Evolutionary conservation across 1,284 basidiomycete species (phyloP).

Genomic region (Ganoderma sinense): DNA sequence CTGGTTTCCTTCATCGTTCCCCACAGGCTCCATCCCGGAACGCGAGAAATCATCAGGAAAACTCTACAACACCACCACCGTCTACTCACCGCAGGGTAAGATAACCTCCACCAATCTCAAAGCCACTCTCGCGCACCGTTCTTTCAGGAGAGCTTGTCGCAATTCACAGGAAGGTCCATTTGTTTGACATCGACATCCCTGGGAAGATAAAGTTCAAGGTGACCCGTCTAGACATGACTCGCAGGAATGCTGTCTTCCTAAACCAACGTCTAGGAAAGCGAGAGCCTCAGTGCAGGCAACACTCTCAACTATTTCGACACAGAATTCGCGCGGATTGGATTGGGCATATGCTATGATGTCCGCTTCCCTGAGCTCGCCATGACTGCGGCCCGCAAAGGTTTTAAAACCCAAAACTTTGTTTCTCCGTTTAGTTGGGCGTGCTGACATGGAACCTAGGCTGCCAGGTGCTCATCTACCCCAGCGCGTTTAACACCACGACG

Average conservation of each 20-base stretch:
- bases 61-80: slow-evolving; percentile 93
- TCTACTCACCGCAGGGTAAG: slow-evolving; percentile 86
- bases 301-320: slow-evolving; percentile 86
- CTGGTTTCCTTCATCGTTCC: background rate
- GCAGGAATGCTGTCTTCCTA: slow-evolving; percentile 2
- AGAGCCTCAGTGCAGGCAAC: slow-evolving; percentile 86
- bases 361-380: slow-evolving; percentile 96
- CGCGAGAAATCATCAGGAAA: slow-evolving; percentile 68
- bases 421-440: background rate
- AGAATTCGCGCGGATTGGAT: slow-evolving; percentile 90
- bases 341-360: slow-evolving; percentile 93
- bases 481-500: slow-evolving; percentile 91
- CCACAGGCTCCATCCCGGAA: slow-evolving; percentile 89
- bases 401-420: slow-evolving; percentile 18
- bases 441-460: slow-evolving; percentile 63
- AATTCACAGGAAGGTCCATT: slow-evolving; percentile 92
- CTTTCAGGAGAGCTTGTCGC: slow-evolving; percentile 82
- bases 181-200: slow-evolving; percentile 99
- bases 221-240: slow-evolving; percentile 3
- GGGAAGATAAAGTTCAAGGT: slow-evolving; percentile 96
- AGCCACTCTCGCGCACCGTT: background rate
- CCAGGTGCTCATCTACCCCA: slow-evolving; percentile 91
- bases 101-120: background rate
- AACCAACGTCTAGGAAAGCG: slow-evolving; percentile 81
- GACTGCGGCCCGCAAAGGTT: slow-evolving; percentile 89